Evolutionary conservation across 2,329 filamentous ascomycete genomes (phyloP), one percentile per base, ranked within the genome.

Genomic region (Aspergillus fructus): DNA sequence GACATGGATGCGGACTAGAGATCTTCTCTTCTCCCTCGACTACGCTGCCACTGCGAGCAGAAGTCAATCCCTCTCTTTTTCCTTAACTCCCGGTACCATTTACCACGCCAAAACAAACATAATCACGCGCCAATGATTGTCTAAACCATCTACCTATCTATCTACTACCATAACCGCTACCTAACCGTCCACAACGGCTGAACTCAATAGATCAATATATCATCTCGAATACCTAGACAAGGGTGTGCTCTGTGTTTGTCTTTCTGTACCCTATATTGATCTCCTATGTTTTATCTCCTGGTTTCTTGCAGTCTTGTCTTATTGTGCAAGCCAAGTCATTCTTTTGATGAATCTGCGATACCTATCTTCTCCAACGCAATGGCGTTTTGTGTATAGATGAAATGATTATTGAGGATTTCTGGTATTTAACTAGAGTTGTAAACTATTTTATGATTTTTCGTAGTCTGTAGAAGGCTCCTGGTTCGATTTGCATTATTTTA

Each of bases 1-100:
- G 76, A 78, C 47, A 74, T 75, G 72, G 71, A 74, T 59, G 71
- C 67, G 19, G 71, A 74, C 19, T 71, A 69, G 59, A 45, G 13
- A 24, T 33, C 23, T 23, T 21, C 24, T 15, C 9, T 23, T 45
- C 12, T 19, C 17, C 23, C 46, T 45, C 30, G 5, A 37, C 13
- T 7, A 13, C 12, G 34, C 34, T 37, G 6, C 34, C 34, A 37
- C 13, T 37, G 34, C 34, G 34, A 37, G 13, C 34, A 13, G 27
- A 13, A 52, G 43, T 19, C 49, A 13, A 43, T 37, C 39, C 42
- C 46, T 37, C 39, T 52, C 47, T 53, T 49, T 59, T 49, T 56
- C 47, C 58, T 15, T 50, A 4, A 21, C 34, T 27, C 4, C n/a
- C 24, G 37, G 37, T 30, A 37, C 11, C 45, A 34, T 12, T 9